Evolutionary conservation across 257 asterid genomes (phyloP).

Genomic region (Dorcoceras hygrometricum): DNA sequence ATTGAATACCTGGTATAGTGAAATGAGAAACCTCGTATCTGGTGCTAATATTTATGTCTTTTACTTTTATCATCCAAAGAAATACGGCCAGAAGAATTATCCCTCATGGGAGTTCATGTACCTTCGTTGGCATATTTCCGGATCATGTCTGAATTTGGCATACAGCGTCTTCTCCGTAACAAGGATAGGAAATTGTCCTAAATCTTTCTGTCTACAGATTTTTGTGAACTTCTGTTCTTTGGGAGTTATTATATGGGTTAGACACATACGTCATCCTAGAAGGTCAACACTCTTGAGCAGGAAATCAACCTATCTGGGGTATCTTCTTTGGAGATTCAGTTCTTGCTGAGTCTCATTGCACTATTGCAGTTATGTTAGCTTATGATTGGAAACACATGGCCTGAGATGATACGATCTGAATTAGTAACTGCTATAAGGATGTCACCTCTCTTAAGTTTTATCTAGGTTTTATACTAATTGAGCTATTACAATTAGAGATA

Average conservation of each 20-base stretch:
- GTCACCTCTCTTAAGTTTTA: not conserved
- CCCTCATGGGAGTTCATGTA: not conserved
- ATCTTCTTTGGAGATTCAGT: not conserved
- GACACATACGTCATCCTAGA: not conserved
- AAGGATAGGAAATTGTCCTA: not conserved
- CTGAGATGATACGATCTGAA: not conserved
- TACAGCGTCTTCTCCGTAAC: not conserved
- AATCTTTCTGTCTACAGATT: not conserved
- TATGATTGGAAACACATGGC: not conserved
- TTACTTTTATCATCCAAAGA: slow-evolving; percentile 3
- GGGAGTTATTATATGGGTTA: not conserved
- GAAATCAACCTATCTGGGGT: not conserved
- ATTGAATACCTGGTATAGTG: slow-evolving; percentile 1
- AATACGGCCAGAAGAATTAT: not conserved
- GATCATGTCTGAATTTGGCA: not conserved
- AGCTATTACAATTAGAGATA: not conserved
- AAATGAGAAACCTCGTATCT: slow-evolving; percentile 7
- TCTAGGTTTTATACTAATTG: not conserved
- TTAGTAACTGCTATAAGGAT: not conserved
- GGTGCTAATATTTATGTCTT: not conserved
- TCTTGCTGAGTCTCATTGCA: not conserved
- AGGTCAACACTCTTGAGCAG: not conserved
- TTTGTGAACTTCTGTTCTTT: not conserved
- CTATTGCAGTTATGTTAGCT: not conserved
- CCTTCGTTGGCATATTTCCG: not conserved